Evolutionary conservation across 2,329 filamentous ascomycete genomes (phyloP).

Genomic region (Aspergillus candidus): DNA sequence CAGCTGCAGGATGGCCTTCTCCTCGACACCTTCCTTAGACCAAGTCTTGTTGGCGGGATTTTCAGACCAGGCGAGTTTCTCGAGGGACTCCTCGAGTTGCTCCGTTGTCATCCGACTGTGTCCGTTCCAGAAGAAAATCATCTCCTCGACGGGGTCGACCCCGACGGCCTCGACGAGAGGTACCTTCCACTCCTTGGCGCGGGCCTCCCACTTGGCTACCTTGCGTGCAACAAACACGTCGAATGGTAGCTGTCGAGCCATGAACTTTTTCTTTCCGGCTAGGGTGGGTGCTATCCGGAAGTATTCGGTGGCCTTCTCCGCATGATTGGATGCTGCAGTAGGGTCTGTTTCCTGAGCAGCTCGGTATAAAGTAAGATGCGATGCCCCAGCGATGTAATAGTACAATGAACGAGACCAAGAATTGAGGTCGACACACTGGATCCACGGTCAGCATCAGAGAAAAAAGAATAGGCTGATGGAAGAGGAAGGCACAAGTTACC

Average conservation of each 20-base stretch:
- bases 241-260: constrained; percentile 83
- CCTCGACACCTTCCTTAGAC: constrained; percentile 51
- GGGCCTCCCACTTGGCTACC: constrained; percentile 78
- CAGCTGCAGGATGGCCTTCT: constrained; percentile 60
- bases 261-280: constrained; percentile 80
- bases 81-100: constrained; percentile 59
- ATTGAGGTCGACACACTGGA: constrained; percentile 67
- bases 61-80: constrained; percentile 60
- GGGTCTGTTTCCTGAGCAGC: constrained; percentile 24
- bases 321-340: constrained; percentile 50
- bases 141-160: constrained; percentile 75
- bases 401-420: constrained; percentile 89
- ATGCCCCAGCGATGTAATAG: constrained; percentile 76
- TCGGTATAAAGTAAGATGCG: constrained; percentile 77
- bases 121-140: constrained; percentile 92
- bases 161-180: constrained; percentile 75
- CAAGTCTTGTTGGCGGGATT: constrained; percentile 53
- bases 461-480: constrained; percentile 2
- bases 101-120: constrained; percentile 67
- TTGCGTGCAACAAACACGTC: constrained; percentile 81
- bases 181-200: constrained; percentile 60
- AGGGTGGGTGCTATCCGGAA: constrained; percentile 66
- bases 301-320: constrained; percentile 60
- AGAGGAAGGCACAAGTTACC: constrained; percentile 25
- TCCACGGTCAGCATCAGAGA: constrained; percentile 2